A percentile compares a stretch with the other conserved stretches of the same genome.
Conservation (phyloP, 163 green algal genomes). For the Coccomyxa subellipsoidea region DNA sequence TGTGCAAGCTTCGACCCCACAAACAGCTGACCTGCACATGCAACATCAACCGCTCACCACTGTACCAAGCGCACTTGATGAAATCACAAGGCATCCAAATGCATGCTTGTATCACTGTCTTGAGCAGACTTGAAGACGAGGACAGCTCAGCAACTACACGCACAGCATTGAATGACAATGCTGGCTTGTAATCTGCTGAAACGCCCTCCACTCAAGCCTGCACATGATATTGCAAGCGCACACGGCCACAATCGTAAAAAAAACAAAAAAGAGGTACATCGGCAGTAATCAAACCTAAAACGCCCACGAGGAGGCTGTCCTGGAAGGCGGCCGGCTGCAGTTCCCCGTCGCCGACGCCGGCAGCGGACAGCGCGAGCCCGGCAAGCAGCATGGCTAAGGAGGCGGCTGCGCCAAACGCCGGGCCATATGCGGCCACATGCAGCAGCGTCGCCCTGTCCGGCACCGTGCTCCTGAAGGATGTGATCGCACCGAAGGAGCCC, state of each 20-base stretch:
- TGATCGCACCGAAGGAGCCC: conserved; percentile 79
- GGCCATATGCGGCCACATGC: conserved; percentile 56
- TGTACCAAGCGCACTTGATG: neutral
- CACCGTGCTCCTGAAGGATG: conserved; percentile 56
- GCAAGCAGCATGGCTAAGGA: conserved; percentile 38
- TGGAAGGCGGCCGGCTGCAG: conserved; percentile 65
- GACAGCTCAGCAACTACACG: neutral
- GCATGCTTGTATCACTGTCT: neutral
- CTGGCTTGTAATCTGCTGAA: too few relatives aligned
- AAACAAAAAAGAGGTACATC: too few relatives aligned
- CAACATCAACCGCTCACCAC: neutral
- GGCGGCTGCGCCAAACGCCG: conserved; percentile 42
- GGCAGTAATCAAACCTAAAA: conserved; percentile 38
- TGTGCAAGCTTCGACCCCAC: conserved; percentile 48
- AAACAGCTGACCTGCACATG: conserved; percentile 38
- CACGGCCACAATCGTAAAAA: neutral
- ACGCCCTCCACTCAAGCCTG: neutral
- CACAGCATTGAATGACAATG: neutral
- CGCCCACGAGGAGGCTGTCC: conserved; percentile 66
- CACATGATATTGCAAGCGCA: neutral
- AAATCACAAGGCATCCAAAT: neutral
- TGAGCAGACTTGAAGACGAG: neutral
- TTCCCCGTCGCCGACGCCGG: conserved; percentile 41
- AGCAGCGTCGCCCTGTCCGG: conserved; percentile 53
- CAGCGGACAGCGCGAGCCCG: conserved; percentile 48